These are phyloP conservation scores for Aspergillus sp. DNA, from an alignment of 2,329 filamentous ascomycete species.

Conservation along the genomic window DNA sequence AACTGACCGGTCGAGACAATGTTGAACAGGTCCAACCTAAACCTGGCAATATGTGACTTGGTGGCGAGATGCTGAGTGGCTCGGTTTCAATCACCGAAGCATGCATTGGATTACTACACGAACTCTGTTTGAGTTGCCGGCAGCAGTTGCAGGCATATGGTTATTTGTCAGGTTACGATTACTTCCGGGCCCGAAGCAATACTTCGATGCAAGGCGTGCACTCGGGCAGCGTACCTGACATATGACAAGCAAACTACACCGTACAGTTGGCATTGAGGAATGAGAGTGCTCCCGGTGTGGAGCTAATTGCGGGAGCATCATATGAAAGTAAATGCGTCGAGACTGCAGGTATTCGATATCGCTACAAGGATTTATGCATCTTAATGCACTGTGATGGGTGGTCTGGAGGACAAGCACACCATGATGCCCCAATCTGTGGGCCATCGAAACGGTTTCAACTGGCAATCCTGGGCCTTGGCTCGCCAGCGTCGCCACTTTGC, in stretches of 20 bases:
- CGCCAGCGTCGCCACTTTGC: neutral
- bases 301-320: conserved; percentile 6
- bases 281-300: neutral
- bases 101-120: neutral
- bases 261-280: conserved; percentile 3
- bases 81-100: neutral
- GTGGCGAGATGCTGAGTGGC: neutral
- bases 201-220: conserved; percentile 3
- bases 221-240: conserved; percentile 9
- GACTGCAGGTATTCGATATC: conserved; percentile 3
- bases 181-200: neutral
- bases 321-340: neutral
- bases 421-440: conserved; percentile 17
- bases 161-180: neutral
- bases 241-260: conserved; percentile 14
- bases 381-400: conserved; percentile 7
- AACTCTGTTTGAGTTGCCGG: neutral
- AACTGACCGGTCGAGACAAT: conserved; percentile 21
- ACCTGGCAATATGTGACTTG: conserved; percentile 2
- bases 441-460: conserved; percentile 19
- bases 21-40: conserved; percentile 19
- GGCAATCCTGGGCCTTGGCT: conserved; percentile 4
- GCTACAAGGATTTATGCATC: neutral
- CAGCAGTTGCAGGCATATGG: neutral
- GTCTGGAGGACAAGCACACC: conserved; percentile 8